A percentile compares a stretch with the other conserved stretches of the same genome.
phyloP scores from a whole-genome alignment of 2,329 filamentous ascomycete species.

The Fusarium sp. region DNA sequence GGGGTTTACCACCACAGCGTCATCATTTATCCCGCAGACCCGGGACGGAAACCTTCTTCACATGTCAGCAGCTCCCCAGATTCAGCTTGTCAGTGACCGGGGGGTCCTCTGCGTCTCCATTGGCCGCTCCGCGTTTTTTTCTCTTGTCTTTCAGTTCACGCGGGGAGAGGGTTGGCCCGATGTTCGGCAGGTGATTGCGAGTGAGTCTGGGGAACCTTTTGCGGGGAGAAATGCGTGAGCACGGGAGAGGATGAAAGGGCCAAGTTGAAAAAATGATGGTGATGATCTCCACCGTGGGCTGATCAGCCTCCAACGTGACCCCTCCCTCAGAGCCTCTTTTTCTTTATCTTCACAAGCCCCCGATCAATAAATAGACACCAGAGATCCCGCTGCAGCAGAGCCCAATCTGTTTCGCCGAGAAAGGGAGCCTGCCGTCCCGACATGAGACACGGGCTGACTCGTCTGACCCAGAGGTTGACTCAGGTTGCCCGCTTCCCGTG shows the following conservation, averaged over 20 bases:
- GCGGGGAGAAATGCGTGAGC: constrained; percentile 19
- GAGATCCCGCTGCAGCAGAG: no score
- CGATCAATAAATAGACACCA: no score
- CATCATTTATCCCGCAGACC: constrained; percentile 26
- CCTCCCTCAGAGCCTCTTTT: background rate
- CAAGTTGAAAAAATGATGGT: background rate
- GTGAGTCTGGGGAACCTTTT: constrained; percentile 42
- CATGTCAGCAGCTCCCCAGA: constrained; percentile 25
- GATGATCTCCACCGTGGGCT: constrained; percentile 8
- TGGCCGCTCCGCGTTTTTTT: constrained; percentile 31
- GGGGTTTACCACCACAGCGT: constrained; percentile 19
- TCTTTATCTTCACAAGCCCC: no score
- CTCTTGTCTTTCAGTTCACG: constrained; percentile 4
- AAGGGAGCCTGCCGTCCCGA: constrained; percentile 13
- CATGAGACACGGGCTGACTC: constrained; percentile 35
- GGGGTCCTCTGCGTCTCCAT: constrained; percentile 11
- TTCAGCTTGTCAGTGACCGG: background rate
- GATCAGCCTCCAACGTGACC: constrained; percentile 23
- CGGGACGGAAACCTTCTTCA: constrained; percentile 26
- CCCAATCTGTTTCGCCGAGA: background rate
- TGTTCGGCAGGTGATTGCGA: constrained; percentile 41
- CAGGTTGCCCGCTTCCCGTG: constrained; percentile 11
- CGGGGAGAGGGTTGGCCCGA: constrained; percentile 22
- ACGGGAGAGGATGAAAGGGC: background rate
- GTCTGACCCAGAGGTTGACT: constrained; percentile 8